Evolutionary conservation across 768 basidiomycete genomes (phyloP).

Genomic region (Russula abietina): DNA sequence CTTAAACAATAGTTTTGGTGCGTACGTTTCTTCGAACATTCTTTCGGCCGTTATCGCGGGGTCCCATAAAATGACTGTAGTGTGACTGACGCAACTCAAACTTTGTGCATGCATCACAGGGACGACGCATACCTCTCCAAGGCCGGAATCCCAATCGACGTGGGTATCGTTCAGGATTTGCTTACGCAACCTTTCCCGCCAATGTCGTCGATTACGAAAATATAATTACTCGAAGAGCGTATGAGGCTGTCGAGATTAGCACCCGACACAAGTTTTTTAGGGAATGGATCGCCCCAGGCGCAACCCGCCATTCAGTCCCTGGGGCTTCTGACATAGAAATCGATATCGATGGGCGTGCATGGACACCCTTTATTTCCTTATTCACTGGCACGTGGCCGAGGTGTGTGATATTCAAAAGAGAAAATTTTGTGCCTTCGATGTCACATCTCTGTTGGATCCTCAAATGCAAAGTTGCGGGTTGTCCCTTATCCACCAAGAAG

Average conservation of each 20-base stretch:
- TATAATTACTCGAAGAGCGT: not conserved
- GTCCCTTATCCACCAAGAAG: not conserved
- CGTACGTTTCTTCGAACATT: slow-evolving; percentile 20
- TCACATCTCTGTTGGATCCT: not conserved
- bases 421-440: not conserved
- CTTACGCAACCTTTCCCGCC: slow-evolving; percentile 29
- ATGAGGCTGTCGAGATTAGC: not conserved
- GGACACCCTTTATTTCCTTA: not conserved
- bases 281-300: not conserved
- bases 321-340: not conserved
- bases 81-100: not conserved
- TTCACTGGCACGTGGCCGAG: not conserved
- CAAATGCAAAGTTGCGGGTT: not conserved
- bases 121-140: slow-evolving; percentile 46
- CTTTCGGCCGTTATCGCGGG: not conserved
- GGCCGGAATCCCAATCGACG: slow-evolving; percentile 40
- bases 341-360: not conserved
- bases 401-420: not conserved
- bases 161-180: slow-evolving; percentile 37
- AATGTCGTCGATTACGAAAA: slow-evolving; percentile 26
- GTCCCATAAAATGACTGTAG: not conserved
- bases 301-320: not conserved
- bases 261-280: not conserved
- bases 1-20: slow-evolving; percentile 43
- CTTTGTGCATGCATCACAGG: slow-evolving; percentile 32